Percentiles rank a stretch among this genome's conserved stretches.
Conservation (phyloP, 1,284 basidiomycete species). For the Blastosporella zonata region DNA sequence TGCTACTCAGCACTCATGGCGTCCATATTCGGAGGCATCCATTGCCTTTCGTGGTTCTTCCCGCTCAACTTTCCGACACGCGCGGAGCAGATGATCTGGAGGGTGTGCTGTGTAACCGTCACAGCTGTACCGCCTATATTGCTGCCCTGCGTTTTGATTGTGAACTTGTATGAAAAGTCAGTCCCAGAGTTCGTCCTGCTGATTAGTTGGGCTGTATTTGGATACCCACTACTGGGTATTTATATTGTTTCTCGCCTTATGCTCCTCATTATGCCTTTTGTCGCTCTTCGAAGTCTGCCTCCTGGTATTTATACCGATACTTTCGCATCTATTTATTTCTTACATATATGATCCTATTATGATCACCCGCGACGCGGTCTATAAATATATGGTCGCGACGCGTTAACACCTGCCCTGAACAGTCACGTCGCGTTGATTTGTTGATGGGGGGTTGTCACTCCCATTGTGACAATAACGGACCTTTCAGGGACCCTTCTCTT, state of each 20-base stretch:
- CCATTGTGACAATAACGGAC: conserved; percentile 7
- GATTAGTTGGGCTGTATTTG: neutral
- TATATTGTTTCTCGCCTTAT: neutral
- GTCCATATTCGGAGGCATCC: neutral
- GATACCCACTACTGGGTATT: neutral
- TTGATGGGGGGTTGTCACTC: conserved; percentile 8
- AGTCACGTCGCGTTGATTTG: conserved; percentile 20
- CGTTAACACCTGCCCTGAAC: conserved; percentile 38
- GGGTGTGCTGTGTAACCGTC: neutral
- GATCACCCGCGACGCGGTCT: conserved; percentile 28
- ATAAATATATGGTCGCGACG: conserved; percentile 24
- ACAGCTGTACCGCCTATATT: neutral
- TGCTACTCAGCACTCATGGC: neutral
- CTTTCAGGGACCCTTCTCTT: neutral
- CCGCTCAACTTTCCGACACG: neutral
- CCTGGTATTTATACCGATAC: neutral
- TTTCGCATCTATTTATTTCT: neutral
- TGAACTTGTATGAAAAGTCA: neutral
- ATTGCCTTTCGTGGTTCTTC: conserved; percentile 1
- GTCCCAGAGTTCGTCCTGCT: neutral
- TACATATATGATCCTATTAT: neutral
- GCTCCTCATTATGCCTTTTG: neutral
- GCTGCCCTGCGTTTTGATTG: neutral
- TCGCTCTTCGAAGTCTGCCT: neutral
- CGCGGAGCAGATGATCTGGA: conserved; percentile 1